Conservation (phyloP, 2,329 filamentous ascomycete genomes). For the Ceratocystis cacaofunesta region DNA sequence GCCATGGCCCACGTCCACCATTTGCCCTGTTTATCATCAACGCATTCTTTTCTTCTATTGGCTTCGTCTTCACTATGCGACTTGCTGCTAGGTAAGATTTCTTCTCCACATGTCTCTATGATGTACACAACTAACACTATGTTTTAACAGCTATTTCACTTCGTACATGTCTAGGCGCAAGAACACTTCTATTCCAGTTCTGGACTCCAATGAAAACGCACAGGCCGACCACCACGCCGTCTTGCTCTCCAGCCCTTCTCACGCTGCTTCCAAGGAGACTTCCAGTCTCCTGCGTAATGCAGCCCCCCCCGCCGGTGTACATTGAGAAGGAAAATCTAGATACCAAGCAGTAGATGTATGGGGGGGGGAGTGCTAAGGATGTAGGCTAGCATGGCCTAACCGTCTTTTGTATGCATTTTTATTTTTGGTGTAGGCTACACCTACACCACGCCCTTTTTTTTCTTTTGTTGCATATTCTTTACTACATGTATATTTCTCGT, state of each 20-base stretch:
- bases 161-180: background rate
- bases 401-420: background rate
- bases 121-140: background rate
- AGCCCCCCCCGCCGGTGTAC: slow-evolving; percentile 7
- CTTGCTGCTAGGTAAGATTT: slow-evolving; percentile 6
- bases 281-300: slow-evolving; percentile 5
- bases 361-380: background rate
- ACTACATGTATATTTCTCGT: background rate
- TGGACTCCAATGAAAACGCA: background rate
- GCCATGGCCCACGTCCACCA: background rate
- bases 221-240: background rate
- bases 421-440: background rate
- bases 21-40: slow-evolving; percentile 8
- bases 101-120: no score
- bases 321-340: background rate
- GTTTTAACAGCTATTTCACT: background rate
- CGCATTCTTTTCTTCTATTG: slow-evolving; percentile 8
- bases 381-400: no score
- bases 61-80: slow-evolving; percentile 7
- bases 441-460: background rate
- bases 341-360: background rate
- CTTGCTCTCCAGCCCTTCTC: background rate
- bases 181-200: background rate
- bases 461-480: background rate
- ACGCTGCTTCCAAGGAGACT: background rate